Conservation (phyloP, 2,329 filamentous ascomycete species). For the Talaromyces albobiverticillius region DNA sequence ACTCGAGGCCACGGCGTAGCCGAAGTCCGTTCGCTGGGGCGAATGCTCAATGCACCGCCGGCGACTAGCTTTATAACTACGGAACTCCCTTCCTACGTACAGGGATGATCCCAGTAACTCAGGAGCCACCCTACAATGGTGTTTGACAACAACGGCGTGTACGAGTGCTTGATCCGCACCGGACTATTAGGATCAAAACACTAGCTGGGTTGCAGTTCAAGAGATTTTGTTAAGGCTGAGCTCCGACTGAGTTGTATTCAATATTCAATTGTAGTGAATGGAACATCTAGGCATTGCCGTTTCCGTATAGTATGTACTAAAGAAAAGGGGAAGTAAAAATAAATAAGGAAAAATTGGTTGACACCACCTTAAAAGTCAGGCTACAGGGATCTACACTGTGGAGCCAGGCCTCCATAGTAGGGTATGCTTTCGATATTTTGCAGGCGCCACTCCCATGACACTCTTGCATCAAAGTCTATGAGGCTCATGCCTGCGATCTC, state of each 20-base stretch:
- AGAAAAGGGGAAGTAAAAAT: background rate
- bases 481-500: constrained; percentile 1
- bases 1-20: background rate
- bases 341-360: background rate
- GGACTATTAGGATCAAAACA: background rate
- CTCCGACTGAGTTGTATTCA: background rate
- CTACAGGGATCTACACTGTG: constrained; percentile 5
- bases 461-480: background rate
- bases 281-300: background rate
- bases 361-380: background rate
- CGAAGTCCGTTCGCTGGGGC: background rate
- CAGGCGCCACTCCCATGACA: background rate
- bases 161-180: background rate
- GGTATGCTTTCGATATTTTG: constrained; percentile 1
- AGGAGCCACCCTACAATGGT: background rate
- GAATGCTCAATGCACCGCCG: background rate
- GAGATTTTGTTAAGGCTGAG: background rate
- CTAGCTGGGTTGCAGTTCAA: background rate
- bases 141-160: background rate
- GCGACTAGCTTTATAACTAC: background rate
- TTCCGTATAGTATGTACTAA: background rate
- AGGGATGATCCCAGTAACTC: constrained; percentile 5
- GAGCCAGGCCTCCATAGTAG: no score
- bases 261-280: no score
- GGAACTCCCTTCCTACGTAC: background rate